Conservation (phyloP, 169 alveolate species). For the Eimeria sp. region DNA sequence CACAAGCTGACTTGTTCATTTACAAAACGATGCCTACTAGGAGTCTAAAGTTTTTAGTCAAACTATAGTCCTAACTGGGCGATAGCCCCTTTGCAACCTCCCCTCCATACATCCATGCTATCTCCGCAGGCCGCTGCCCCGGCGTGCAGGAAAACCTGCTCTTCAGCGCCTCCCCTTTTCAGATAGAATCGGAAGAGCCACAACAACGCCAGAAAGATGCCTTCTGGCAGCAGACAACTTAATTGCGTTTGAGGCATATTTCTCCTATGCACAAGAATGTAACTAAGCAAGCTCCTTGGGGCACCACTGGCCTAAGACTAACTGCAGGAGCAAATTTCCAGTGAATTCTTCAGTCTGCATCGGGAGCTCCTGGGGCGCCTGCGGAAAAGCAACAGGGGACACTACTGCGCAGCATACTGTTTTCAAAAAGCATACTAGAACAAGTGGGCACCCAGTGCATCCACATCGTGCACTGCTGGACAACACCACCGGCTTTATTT, state of each 20-base stretch:
- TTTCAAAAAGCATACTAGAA: background rate
- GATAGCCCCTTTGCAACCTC: background rate
- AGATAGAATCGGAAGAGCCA: background rate
- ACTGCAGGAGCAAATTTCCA: background rate
- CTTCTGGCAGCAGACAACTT: background rate
- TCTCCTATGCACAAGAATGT: background rate
- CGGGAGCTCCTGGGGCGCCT: constrained; percentile 81
- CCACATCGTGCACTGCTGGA: background rate
- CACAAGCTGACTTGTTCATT: background rate
- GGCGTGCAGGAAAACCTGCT: background rate
- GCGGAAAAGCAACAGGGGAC: background rate
- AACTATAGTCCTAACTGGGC: background rate
- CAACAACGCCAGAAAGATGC: background rate
- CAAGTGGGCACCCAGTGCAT: background rate
- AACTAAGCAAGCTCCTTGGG: background rate
- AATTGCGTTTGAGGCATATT: background rate
- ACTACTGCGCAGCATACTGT: background rate
- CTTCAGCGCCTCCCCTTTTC: background rate
- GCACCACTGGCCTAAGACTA: background rate
- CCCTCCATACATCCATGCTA: background rate
- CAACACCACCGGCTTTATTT: background rate
- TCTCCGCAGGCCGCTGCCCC: constrained; percentile 5
- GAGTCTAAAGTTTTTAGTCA: background rate
- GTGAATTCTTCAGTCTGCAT: constrained; percentile 31
- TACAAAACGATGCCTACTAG: background rate